Base-by-base conservation (phyloP, 768 basidiomycete species). In the Lactarius deliciosus region DNA sequence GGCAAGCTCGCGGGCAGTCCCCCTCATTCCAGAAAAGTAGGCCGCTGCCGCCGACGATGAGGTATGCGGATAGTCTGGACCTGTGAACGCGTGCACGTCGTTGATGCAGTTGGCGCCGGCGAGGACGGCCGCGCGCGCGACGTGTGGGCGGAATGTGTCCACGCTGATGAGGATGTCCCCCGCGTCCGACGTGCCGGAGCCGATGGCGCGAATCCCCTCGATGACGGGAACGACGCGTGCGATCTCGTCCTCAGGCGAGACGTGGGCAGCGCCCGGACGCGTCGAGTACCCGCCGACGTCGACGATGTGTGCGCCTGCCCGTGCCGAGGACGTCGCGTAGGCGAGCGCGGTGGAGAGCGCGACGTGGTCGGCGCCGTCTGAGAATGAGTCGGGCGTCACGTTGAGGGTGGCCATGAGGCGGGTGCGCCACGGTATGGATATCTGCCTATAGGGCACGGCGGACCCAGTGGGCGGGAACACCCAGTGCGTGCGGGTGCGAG, bases 231-330 rank as follows among this genome's bases (percentile, higher is more conserved):
- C 80, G 16, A 96, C 90, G 2, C 96, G 81, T 0, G 76, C 58
- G 11, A 82, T 79, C 74, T 99, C 96, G 61, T 95, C 92, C 64
- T 86, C 82, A 0, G 80, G 69, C 0, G 82, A 80, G 47, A 96
- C 86, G 60, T 84, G 85, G 0, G 78, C 81, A 0, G 95, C 90
- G 1, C 86, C 83, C 0, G 96, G 97, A 13, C 94, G 85, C 0
- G 96, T 99, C 0, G 94, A 96, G 77, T 94, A 92, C 0, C 97
- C 97, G 0, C 97, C 96, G 22, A 98, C 82, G 75, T 99, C 97
- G 66, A 98, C 78, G 64, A 99, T 91, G 64, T 86, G 81, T 0
- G 91, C 89, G 1, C 90, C 89, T 0, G 79, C 79, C 0, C 75
- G 68, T 2, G 86, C 78, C 0, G 92, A 81, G 4, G 77, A 60